phyloP scores from a whole-genome alignment of 2,329 filamentous ascomycete species.

The Pezicula neosporulosa region DNA sequence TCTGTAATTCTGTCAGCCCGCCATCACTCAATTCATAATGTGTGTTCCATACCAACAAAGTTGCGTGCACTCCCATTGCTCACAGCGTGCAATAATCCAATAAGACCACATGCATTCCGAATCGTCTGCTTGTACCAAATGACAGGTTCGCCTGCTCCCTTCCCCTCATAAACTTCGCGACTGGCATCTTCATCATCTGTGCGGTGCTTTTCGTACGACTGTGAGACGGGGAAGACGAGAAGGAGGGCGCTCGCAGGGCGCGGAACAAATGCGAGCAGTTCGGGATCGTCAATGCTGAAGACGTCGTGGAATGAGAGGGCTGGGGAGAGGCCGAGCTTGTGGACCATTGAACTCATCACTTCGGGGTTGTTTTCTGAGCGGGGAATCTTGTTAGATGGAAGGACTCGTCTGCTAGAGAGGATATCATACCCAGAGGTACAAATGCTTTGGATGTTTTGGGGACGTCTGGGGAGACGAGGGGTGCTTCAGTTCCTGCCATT shows the following conservation, averaged over 20 bases:
- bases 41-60: conserved; percentile 85
- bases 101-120: conserved; percentile 88
- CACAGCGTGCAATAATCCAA: conserved; percentile 81
- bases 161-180: conserved; percentile 60
- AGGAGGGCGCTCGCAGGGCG: conserved; percentile 86
- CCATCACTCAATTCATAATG: conserved; percentile 36
- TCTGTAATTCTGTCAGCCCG: conserved; percentile 57
- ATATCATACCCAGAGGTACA: conserved; percentile 25
- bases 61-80: conserved; percentile 77
- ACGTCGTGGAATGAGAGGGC: conserved; percentile 85
- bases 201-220: conserved; percentile 77
- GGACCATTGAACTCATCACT: conserved; percentile 81
- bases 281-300: conserved; percentile 83
- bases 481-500: conserved; percentile 8
- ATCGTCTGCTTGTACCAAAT: conserved; percentile 97
- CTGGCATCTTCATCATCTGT: conserved; percentile 67
- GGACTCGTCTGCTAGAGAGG: not conserved
- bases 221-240: conserved; percentile 85
- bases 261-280: conserved; percentile 83
- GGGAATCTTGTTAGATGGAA: not conserved
- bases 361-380: conserved; percentile 72
- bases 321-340: conserved; percentile 77
- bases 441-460: conserved; percentile 26
- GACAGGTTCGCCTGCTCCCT: conserved; percentile 69
- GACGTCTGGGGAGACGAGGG: conserved; percentile 24